phyloP scores from a whole-genome alignment of 192 early-diverging fungal species.

The Podila clonocystis region DNA sequence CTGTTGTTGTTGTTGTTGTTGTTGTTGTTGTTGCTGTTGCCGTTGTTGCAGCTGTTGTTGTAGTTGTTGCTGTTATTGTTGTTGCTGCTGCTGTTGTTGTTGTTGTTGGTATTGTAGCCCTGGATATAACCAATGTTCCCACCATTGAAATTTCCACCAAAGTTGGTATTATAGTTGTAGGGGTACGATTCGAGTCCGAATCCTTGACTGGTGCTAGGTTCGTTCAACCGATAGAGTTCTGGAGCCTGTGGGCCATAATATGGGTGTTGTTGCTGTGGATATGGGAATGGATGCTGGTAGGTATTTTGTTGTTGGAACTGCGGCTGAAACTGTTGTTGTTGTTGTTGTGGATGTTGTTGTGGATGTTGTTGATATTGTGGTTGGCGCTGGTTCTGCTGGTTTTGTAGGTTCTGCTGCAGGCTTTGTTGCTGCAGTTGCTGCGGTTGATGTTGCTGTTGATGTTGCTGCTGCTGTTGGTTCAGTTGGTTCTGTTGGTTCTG shows the following conservation, averaged over 20 bases:
- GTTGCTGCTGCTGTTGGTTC: slow-evolving; percentile 1
- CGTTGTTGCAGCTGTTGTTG: neutral
- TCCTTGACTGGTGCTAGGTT: neutral
- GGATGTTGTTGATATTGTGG: neutral
- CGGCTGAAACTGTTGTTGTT: neutral
- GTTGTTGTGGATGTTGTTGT: neutral
- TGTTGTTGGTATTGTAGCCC: neutral
- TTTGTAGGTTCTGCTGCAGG: neutral
- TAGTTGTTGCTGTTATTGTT: neutral
- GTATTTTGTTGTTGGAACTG: neutral
- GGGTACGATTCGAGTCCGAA: neutral
- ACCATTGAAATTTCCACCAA: no score
- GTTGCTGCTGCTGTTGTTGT: neutral
- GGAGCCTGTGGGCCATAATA: neutral
- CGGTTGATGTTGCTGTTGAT: neutral
- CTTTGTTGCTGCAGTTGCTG: neutral
- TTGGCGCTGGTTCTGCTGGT: neutral
- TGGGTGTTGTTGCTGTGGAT: neutral
- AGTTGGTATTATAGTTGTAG: no score
- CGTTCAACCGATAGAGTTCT: neutral
- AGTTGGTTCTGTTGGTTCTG: neutral
- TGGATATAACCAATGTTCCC: no score
- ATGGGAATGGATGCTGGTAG: neutral
- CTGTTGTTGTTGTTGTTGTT: neutral
- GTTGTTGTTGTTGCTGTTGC: neutral